These are phyloP conservation scores for Buxus sempervirens DNA, from an alignment of 164 flowering plant genomes.

Conservation along the genomic window DNA sequence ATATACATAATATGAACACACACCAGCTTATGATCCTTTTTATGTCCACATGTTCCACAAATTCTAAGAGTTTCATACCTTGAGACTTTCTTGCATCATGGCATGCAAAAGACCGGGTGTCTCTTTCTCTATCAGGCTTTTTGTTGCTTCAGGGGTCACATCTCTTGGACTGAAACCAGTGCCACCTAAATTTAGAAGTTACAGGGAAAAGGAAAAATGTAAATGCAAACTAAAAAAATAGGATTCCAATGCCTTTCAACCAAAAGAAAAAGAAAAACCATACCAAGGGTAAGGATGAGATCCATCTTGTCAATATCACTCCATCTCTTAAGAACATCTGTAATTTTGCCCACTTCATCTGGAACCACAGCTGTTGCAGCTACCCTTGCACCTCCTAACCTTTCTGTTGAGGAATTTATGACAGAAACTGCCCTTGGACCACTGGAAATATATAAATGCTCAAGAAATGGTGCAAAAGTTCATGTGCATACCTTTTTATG, in stretches of 20 bases:
- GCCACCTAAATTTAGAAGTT: slow-evolving; percentile 55
- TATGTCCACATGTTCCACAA: background rate
- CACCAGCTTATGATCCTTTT: no score
- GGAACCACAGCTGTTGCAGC: slow-evolving; percentile 76
- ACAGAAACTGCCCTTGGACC: slow-evolving; percentile 91
- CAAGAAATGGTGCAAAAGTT: background rate
- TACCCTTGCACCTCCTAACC: slow-evolving; percentile 79
- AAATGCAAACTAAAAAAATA: background rate
- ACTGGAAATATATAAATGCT: slow-evolving; percentile 33
- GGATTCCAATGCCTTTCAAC: background rate
- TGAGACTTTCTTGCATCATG: slow-evolving; percentile 94
- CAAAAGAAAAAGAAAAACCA: slow-evolving; percentile 6
- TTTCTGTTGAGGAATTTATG: slow-evolving; percentile 71
- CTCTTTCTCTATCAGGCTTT: slow-evolving; percentile 80
- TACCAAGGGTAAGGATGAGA: slow-evolving; percentile 90
- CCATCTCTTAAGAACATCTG: slow-evolving; percentile 62
- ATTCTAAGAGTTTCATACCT: slow-evolving; percentile 42
- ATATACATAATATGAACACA: no score
- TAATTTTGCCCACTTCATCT: slow-evolving; percentile 71
- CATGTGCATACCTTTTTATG: background rate
- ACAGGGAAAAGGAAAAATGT: background rate
- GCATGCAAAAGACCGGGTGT: slow-evolving; percentile 87
- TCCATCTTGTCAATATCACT: slow-evolving; percentile 76
- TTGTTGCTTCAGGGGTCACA: slow-evolving; percentile 98
- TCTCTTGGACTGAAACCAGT: slow-evolving; percentile 93